A percentile compares a stretch with the other conserved stretches of the same genome.
These are phyloP conservation scores for Picea glauca DNA, from an alignment of 75 land plant species.

Conservation along the genomic window DNA sequence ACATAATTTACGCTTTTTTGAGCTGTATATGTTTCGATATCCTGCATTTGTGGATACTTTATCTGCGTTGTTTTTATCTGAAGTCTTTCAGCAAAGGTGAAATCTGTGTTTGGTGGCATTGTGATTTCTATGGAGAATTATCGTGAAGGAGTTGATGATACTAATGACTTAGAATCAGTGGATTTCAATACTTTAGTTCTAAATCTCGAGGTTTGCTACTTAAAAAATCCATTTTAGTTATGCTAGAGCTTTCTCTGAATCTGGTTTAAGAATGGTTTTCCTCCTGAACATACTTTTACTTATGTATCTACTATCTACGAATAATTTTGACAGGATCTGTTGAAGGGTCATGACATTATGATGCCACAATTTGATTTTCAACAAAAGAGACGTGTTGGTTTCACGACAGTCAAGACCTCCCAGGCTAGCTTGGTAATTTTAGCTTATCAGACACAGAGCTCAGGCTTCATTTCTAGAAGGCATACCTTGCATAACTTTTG, in stretches of 20 bases:
- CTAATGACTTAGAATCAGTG: slow-evolving; percentile 78
- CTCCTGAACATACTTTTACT: not conserved
- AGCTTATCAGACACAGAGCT: not conserved
- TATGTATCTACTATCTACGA: not conserved
- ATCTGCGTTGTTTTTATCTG: slow-evolving; percentile 11
- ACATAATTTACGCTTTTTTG: not conserved
- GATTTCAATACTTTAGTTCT: slow-evolving; percentile 70
- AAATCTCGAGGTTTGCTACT: slow-evolving; percentile 76
- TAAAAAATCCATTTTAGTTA: not conserved
- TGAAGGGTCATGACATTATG: slow-evolving; percentile 64
- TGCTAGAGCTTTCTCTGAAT: not conserved
- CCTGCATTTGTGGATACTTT: slow-evolving; percentile 5
- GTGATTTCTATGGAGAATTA: slow-evolving; percentile 95
- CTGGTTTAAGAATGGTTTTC: slow-evolving; percentile 1
- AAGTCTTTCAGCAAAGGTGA: slow-evolving; percentile 95
- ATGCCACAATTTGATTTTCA: slow-evolving; percentile 91
- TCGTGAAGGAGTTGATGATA: slow-evolving; percentile 79
- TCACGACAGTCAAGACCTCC: slow-evolving; percentile 55
- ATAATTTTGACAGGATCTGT: slow-evolving; percentile 46
- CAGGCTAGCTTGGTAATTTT: slow-evolving; percentile 77
- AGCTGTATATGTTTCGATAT: not conserved
- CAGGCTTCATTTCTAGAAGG: not conserved
- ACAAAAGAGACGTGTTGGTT: slow-evolving; percentile 71
- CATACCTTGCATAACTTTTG: not conserved
- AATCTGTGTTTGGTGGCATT: slow-evolving; percentile 84